Evolutionary conservation across 257 asterid genomes (phyloP).

Genomic region (Anisodus acutangulus): DNA sequence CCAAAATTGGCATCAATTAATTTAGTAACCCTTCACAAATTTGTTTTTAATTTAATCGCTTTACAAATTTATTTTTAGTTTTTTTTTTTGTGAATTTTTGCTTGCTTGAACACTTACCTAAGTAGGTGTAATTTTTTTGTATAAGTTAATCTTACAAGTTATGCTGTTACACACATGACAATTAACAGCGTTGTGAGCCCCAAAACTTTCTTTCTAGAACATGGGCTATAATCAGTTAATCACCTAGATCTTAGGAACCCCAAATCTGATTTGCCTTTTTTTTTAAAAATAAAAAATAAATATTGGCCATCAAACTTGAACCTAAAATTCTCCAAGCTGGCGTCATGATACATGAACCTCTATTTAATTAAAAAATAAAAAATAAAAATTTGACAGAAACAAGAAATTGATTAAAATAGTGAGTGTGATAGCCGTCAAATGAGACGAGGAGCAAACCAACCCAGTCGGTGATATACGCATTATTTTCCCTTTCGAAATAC

Average conservation of each 20-base stretch:
- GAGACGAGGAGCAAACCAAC: slow-evolving; percentile 1
- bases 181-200: background rate
- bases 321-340: slow-evolving; percentile 18
- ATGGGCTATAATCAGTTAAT: background rate
- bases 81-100: background rate
- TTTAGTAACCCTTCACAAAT: too few relatives aligned
- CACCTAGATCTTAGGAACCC: slow-evolving; percentile 12
- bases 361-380: background rate
- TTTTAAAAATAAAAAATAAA: too few relatives aligned
- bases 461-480: background rate
- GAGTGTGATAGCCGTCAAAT: background rate
- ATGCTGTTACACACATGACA: background rate
- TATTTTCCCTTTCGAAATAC: background rate
- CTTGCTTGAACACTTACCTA: background rate
- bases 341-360: slow-evolving; percentile 4
- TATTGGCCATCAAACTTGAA: background rate
- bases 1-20: too few relatives aligned
- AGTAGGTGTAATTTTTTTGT: background rate
- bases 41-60: too few relatives aligned
- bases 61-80: too few relatives aligned
- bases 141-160: background rate
- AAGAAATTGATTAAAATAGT: slow-evolving; percentile 5
- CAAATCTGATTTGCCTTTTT: background rate
- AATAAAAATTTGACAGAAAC: background rate
- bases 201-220: background rate